Base-by-base conservation (phyloP, 1,284 basidiomycete genomes). In the Schizophyllum commune region DNA sequence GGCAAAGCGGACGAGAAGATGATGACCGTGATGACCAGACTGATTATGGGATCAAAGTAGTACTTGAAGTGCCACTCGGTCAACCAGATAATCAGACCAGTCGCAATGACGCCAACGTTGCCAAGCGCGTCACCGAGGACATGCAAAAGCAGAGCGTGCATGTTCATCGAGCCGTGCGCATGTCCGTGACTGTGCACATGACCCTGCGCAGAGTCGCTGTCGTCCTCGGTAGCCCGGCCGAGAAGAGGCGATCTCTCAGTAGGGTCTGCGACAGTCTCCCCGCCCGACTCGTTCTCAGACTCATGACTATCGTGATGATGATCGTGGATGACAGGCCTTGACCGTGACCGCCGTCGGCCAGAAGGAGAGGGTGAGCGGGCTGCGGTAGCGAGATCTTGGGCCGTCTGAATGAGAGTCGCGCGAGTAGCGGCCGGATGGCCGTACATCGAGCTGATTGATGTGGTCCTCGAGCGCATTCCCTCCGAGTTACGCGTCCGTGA, bases 41-140 rank as follows among this genome's bases (percentile, higher is more conserved):
- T 95, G 74, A 99, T 95, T 52, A 89, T 74, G 0, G 97, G 97
- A 74, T 99, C 97, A 66, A 89, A 94, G 78, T 96, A 98, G 72
- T 88, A 91, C 70, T 91, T 94, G 78, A 83, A 91, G 63, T 75
- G 75, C 87, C 88, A 92, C 21, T 80, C 74, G 1, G 88, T 85
- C 58, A 91, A 81, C 94, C 93, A 95, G 70, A 98, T 96, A 70
- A 97, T 79, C 9, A 98, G 82, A 65, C 97, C 97, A 4, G 96
- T 92, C 32, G 89, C 85, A 64, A 99, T 98, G 65, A 99, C 97
- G 64, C 97, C 97, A 64, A 98, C 91, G 73, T 99, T 99, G 62
- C 97, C 96, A 52, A 98, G 81, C 22, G 97, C 97, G 76, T 99
- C 97, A 39, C 97, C 96, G 52, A 99, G 74, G 27, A 99, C 96